phyloP scores from a whole-genome alignment of 2,329 filamentous ascomycete species.

The Ceratocystis papillata region DNA sequence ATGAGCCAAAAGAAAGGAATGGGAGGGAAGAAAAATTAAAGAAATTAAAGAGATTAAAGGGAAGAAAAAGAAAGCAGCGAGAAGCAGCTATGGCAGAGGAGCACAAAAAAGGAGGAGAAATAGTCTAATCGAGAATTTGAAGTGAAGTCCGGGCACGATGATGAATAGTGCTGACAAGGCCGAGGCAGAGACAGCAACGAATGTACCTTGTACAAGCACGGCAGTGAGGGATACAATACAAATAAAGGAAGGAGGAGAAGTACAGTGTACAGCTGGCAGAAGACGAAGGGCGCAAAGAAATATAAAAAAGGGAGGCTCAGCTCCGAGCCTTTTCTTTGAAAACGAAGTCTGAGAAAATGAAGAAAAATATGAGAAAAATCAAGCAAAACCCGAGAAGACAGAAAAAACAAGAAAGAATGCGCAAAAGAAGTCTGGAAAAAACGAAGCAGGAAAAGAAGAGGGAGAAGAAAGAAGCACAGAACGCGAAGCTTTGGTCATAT shows the following conservation, averaged over 20 bases:
- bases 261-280: neutral
- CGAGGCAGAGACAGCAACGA: neutral
- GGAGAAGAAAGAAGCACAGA: neutral
- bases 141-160: constrained; percentile 2
- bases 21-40: neutral
- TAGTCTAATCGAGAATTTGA: neutral
- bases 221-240: neutral
- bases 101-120: neutral
- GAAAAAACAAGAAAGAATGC: neutral
- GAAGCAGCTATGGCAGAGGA: neutral
- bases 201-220: neutral
- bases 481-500: neutral
- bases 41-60: neutral
- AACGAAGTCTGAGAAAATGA: neutral
- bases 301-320: too few species aligned
- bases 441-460: neutral
- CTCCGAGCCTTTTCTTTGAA: too few species aligned
- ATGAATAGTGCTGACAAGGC: neutral
- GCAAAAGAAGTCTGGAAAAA: neutral
- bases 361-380: neutral
- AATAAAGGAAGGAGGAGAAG: neutral
- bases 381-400: neutral
- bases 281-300: too few species aligned
- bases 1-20: neutral
- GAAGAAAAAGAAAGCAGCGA: neutral